A percentile compares a stretch with the other conserved stretches of the same genome.
Conservation (phyloP, 106 monocot genomes). For the Chionographis japonica region DNA sequence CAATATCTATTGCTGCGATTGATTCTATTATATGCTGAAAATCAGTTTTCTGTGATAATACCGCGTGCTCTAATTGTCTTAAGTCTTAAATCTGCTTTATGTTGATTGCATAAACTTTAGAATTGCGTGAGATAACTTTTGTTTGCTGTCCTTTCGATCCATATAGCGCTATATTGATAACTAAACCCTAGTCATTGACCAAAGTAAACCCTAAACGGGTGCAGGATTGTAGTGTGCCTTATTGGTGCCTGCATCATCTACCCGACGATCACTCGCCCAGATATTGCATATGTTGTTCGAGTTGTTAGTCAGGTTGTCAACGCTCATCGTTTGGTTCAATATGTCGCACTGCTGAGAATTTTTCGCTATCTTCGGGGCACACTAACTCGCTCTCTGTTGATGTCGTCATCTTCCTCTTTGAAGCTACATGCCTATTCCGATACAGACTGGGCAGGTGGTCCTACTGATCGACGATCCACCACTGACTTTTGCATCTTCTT, state of each 20-base stretch:
- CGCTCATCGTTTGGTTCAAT: background rate
- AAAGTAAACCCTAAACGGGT: too few relatives aligned
- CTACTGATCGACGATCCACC: background rate
- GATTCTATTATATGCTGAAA: too few relatives aligned
- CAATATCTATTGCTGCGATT: too few relatives aligned
- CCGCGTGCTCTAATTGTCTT: too few relatives aligned
- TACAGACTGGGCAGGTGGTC: constrained; percentile 2
- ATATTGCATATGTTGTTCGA: constrained; percentile 4
- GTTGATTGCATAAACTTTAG: too few relatives aligned
- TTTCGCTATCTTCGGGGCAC: background rate
- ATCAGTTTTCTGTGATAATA: too few relatives aligned
- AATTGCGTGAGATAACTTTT: too few relatives aligned
- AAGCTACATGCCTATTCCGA: background rate
- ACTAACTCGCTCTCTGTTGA: background rate
- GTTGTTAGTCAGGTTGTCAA: constrained; percentile 2
- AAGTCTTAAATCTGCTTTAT: too few relatives aligned
- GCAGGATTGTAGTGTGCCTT: too few relatives aligned
- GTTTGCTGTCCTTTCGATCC: too few relatives aligned
- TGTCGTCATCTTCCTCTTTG: background rate
- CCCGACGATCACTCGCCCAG: background rate
- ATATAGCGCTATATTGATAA: too few relatives aligned
- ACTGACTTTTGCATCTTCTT: constrained; percentile 1
- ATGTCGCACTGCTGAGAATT: background rate
- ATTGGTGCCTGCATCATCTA: background rate
- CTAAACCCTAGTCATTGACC: too few relatives aligned